Base-by-base conservation (phyloP, 768 basidiomycete species). In the Asterophora parasitica region DNA sequence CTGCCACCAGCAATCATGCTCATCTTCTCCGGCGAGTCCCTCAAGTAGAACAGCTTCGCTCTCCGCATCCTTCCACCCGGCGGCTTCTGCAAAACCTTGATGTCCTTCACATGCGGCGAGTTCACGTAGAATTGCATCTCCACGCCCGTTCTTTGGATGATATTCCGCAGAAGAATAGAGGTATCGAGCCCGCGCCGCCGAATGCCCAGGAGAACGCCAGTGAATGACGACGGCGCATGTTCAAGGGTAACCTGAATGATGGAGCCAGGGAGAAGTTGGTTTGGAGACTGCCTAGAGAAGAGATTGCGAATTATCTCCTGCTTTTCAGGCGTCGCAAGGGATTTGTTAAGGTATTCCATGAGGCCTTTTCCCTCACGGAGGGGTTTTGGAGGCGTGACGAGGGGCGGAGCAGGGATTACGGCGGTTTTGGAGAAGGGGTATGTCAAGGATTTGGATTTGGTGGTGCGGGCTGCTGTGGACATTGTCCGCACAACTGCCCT, bases 91-190 rank as follows among this genome's bases (percentile, higher is more conserved):
- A 93, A 69, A 50, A 97, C 71, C 67, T 83, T 83, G 67, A 98
- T 86, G 46, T 87, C 83, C 74, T 89, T 91, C 66, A 98, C 59
- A 61, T 90, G 79, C 23, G 95, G 94, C 43, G 87, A 89, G 60
- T 80, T 82, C 54, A 84, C 81, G 64, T 85, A 92, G 70, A 91
- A 88, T 60, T 85, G 86, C 85, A 91, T 85, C 74, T 97, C 95
- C 32, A 96, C 86, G 10, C 93, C 94, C 10, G 87, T 91, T 53
- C 92, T 78, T 58, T 91, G 87, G 44, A 98, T 78, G 55, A 96
- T 80, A 67, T 97, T 97, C 54, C 95, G 79, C 43, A 98, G 69
- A 44, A 83, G 74, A 61, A 98, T 88, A n/a, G 83, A 86, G 20
- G 91, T 92, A 68, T 92, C 90, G 23, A 81, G 75, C 1, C 93